Percentiles rank a stretch among this genome's conserved stretches.
Conservation (phyloP, 257 asterid species). For the Nyctanthes arbortristis region DNA sequence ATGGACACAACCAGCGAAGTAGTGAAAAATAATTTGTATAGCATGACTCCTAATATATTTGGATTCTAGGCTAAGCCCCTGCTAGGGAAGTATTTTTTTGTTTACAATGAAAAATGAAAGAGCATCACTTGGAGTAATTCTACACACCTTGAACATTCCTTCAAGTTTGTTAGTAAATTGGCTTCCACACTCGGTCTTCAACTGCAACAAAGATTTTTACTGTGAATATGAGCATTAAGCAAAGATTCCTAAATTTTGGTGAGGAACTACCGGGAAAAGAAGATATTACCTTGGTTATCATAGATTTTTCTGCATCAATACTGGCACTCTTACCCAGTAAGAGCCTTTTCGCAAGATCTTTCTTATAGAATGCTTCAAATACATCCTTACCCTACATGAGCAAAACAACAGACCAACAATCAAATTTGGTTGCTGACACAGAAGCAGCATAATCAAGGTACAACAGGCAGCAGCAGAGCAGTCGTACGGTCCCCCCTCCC, state of each 20-base stretch:
- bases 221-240: conserved; percentile 15
- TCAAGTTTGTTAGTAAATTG: conserved; percentile 98
- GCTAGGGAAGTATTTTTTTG: too few species aligned
- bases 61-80: too few species aligned
- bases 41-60: background rate
- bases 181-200: conserved; percentile 98
- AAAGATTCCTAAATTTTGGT: conserved; percentile 5
- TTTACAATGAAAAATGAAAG: conserved; percentile 3
- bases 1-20: background rate
- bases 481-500: background rate
- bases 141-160: conserved; percentile 92
- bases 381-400: conserved; percentile 58
- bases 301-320: conserved; percentile 97
- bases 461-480: conserved; percentile 35
- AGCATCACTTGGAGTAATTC: conserved; percentile 16
- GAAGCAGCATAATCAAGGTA: background rate
- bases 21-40: background rate
- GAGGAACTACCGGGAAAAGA: conserved; percentile 24
- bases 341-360: conserved; percentile 86
- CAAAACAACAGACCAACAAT: background rate
- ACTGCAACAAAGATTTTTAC: conserved; percentile 67
- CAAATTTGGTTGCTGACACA: background rate
- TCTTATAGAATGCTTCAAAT: conserved; percentile 68
- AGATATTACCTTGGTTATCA: conserved; percentile 58
- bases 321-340: conserved; percentile 94